phyloP scores from a whole-genome alignment of 176 grass and related monocot genomes.

The Stipa capillata region DNA sequence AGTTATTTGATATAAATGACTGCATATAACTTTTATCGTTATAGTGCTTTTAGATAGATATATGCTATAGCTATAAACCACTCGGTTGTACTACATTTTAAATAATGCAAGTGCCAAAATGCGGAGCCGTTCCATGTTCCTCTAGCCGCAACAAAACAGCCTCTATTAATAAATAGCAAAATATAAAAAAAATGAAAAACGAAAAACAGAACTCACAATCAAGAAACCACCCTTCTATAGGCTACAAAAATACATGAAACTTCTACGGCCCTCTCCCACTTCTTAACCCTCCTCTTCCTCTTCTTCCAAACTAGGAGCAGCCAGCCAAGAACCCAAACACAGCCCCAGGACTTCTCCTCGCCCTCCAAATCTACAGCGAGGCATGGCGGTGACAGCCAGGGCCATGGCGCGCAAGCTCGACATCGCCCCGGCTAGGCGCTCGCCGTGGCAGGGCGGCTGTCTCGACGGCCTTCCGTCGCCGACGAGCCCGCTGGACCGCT shows the following conservation, averaged over 20 bases:
- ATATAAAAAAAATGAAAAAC: not conserved
- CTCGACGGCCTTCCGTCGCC: conserved; percentile 28
- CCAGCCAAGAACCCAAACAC: not conserved
- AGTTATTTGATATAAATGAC: too few relatives aligned
- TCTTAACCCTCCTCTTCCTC: too few relatives aligned
- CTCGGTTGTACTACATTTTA: not conserved
- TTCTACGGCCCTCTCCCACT: not conserved
- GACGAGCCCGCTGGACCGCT: too few relatives aligned
- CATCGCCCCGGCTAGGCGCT: not conserved
- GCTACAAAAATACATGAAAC: conserved; percentile 39
- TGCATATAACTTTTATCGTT: too few relatives aligned
- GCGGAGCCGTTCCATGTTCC: not conserved
- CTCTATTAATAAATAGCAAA: not conserved
- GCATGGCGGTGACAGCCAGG: conserved; percentile 21
- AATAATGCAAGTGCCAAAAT: not conserved
- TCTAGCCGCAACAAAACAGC: not conserved
- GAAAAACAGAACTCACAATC: not conserved
- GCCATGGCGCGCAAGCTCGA: conserved; percentile 18
- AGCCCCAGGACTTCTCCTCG: not conserved
- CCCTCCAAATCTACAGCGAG: too few relatives aligned
- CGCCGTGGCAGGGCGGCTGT: conserved; percentile 28
- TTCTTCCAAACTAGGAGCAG: not conserved
- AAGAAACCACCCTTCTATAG: conserved; percentile 2
- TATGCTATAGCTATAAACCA: not conserved
- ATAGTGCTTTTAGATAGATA: too few relatives aligned